Evolutionary conservation across 306 rosid genomes (phyloP).

Genomic region (Lathyrus aphaca): DNA sequence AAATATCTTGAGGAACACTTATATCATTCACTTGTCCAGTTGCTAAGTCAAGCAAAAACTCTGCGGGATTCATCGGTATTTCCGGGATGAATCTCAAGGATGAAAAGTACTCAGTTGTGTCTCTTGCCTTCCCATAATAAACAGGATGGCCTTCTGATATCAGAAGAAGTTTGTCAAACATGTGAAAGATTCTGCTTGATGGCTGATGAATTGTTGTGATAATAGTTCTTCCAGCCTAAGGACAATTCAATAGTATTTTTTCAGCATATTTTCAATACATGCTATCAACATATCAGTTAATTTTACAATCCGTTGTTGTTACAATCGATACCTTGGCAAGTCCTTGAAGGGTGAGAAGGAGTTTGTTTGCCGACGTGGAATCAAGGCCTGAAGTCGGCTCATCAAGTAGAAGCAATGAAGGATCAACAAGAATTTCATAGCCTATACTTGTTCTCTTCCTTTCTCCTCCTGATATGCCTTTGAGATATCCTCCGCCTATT

Average conservation of each 20-base stretch:
- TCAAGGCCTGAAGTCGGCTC: constrained; percentile 98
- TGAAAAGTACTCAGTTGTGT: constrained; percentile 73
- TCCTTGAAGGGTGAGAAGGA: constrained; percentile 78
- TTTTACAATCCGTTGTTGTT: neutral
- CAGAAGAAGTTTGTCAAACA: constrained; percentile 86
- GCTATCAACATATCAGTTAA: constrained; percentile 2
- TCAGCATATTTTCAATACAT: constrained; percentile 21
- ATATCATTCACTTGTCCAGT: constrained; percentile 86
- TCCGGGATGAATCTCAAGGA: constrained; percentile 72
- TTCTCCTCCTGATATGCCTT: constrained; percentile 97
- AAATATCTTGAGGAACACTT: constrained; percentile 63
- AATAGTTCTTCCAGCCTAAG: constrained; percentile 88
- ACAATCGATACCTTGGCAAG: constrained; percentile 74
- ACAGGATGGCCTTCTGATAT: constrained; percentile 87
- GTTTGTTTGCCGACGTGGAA: constrained; percentile 83
- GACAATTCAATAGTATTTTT: constrained; percentile 23
- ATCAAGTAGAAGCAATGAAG: constrained; percentile 84
- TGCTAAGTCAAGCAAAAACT: constrained; percentile 87
- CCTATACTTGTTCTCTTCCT: constrained; percentile 93
- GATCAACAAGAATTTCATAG: constrained; percentile 93
- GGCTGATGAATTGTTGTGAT: constrained; percentile 97
- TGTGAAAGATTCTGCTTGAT: constrained; percentile 92
- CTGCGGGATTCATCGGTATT: constrained; percentile 95
- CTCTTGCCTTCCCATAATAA: constrained; percentile 81
- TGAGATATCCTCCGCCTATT: constrained; percentile 81